These are phyloP conservation scores for Rusavskia elegans DNA, from an alignment of 495 filamentous ascomycete species.

Conservation along the genomic window DNA sequence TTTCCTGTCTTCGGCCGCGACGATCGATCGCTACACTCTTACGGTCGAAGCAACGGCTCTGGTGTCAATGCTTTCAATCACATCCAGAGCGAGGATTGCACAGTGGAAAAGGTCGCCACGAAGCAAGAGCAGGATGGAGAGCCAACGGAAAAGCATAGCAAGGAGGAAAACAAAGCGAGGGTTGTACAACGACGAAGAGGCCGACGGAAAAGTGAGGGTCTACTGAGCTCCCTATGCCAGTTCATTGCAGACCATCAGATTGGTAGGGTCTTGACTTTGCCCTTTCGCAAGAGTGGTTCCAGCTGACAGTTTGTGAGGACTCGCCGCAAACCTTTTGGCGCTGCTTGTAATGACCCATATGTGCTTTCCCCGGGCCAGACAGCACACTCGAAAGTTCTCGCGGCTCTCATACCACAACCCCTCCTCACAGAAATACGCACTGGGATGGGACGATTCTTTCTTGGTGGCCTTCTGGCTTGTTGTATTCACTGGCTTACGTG, in stretches of 20 bases:
- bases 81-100: too few relatives aligned
- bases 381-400: slow-evolving; percentile 74
- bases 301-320: slow-evolving; percentile 32
- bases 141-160: background rate
- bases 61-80: too few relatives aligned
- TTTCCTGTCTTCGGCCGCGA: too few relatives aligned
- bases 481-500: slow-evolving; percentile 72
- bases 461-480: slow-evolving; percentile 68
- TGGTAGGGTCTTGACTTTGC: slow-evolving; percentile 18
- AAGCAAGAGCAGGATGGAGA: too few relatives aligned
- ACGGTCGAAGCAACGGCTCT: too few relatives aligned
- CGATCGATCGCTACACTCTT: too few relatives aligned
- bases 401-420: slow-evolving; percentile 68
- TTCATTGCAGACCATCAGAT: slow-evolving; percentile 38
- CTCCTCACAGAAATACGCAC: slow-evolving; percentile 45
- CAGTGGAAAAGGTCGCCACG: too few relatives aligned
- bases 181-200: background rate
- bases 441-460: slow-evolving; percentile 65
- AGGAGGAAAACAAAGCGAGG: background rate
- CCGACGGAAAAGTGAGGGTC: slow-evolving; percentile 3
- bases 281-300: background rate
- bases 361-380: slow-evolving; percentile 58
- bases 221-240: slow-evolving; percentile 12
- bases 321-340: slow-evolving; percentile 62
- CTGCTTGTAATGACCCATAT: slow-evolving; percentile 64